Percentiles rank a stretch among this genome's conserved stretches.
Conservation (phyloP, 1,284 basidiomycete genomes). For the Gomphus bonarii region DNA sequence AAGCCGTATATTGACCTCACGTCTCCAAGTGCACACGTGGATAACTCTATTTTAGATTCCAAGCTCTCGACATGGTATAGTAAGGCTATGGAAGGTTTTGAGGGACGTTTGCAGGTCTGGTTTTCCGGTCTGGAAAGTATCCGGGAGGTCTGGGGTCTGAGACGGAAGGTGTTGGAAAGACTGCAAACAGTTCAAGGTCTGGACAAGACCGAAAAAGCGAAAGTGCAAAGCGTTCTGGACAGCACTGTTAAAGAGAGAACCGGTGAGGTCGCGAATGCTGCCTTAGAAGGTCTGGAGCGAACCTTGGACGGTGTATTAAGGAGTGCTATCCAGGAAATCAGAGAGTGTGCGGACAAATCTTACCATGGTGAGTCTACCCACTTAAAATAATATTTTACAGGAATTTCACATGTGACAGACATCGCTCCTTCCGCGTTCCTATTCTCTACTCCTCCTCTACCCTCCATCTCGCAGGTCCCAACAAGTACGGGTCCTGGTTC, state of each 20-base stretch:
- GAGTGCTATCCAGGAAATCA: conserved; percentile 19
- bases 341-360: conserved; percentile 18
- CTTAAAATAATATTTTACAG: conserved; percentile 3
- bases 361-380: conserved; percentile 22
- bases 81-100: conserved; percentile 36
- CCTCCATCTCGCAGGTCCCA: conserved; percentile 29
- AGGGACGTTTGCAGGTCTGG: conserved; percentile 40
- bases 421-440: conserved; percentile 39
- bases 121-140: conserved; percentile 43
- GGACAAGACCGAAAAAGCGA: conserved; percentile 30
- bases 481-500: conserved; percentile 29
- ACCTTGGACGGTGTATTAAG: conserved; percentile 25
- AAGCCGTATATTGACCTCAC: conserved; percentile 62
- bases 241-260: conserved; percentile 40
- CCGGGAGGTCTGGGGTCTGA: conserved; percentile 46
- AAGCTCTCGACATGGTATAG: conserved; percentile 52
- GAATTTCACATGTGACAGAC: conserved; percentile 27
- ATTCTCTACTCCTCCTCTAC: conserved; percentile 41
- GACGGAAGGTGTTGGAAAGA: conserved; percentile 16
- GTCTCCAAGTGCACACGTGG: conserved; percentile 41
- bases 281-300: conserved; percentile 30
- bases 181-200: conserved; percentile 31
- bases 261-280: conserved; percentile 43
- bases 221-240: conserved; percentile 37
- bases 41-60: conserved; percentile 30